Conservation (phyloP, 2,329 filamentous ascomycete species). For the Penicillium sp. region DNA sequence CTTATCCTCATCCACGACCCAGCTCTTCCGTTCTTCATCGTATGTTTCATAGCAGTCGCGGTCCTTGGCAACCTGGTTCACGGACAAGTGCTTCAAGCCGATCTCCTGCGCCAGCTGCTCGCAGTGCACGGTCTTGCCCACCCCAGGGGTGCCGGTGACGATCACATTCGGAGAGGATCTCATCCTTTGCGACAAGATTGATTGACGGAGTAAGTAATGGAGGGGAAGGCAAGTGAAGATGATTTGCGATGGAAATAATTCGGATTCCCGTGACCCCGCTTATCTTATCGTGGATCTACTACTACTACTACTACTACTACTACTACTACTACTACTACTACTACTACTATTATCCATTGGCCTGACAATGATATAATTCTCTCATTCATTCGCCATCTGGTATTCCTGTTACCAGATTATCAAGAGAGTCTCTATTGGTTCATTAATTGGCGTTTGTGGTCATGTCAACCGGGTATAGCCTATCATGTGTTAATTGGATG, state of each 20-base stretch:
- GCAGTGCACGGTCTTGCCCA: constrained; percentile 92
- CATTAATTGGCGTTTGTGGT: background rate
- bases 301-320: background rate
- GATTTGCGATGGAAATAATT: constrained; percentile 19
- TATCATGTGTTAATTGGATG: background rate
- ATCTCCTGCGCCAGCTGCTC: constrained; percentile 75
- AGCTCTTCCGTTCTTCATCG: constrained; percentile 81
- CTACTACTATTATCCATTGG: background rate
- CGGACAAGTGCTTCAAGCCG: constrained; percentile 76
- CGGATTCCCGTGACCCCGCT: constrained; percentile 17
- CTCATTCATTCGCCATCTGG: background rate
- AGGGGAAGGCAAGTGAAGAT: background rate
- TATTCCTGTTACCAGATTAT: background rate
- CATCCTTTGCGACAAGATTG: constrained; percentile 27
- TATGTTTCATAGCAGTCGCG: constrained; percentile 82
- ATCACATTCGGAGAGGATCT: constrained; percentile 76
- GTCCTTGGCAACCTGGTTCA: constrained; percentile 92
- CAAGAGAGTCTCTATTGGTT: background rate
- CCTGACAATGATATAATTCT: background rate
- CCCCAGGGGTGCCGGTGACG: constrained; percentile 91
- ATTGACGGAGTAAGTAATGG: background rate
- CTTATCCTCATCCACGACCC: constrained; percentile 97
- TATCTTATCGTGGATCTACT: constrained; percentile 19
- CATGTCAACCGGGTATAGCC: background rate
- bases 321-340: too few relatives aligned